These are phyloP conservation scores for Dictyostelium capitatum DNA, from an alignment of 78 protist genomes.

Conservation along the genomic window DNA sequence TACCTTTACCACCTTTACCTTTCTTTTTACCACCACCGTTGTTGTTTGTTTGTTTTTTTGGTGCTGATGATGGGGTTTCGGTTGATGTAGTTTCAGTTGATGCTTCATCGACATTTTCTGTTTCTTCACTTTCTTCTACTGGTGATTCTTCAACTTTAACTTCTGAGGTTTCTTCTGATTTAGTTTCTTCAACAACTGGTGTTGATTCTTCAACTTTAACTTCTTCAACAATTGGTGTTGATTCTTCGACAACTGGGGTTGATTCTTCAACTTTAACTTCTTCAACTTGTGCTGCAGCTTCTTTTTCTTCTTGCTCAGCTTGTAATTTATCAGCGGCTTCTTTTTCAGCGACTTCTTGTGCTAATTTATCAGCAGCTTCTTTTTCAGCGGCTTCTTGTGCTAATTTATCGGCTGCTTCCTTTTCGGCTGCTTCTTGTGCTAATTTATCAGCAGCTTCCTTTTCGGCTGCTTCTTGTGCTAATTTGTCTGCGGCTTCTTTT, in stretches of 20 bases:
- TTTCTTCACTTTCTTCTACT: slow-evolving; percentile 27
- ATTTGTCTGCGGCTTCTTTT: no score
- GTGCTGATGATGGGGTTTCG: background rate
- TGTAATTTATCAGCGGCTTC: background rate
- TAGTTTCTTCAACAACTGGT: slow-evolving; percentile 41
- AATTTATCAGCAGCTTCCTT: background rate
- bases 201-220: slow-evolving; percentile 23
- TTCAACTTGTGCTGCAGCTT: background rate
- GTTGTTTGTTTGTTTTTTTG: background rate
- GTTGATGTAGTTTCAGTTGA: background rate
- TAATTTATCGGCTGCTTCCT: no score
- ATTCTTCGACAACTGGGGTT: slow-evolving; percentile 31
- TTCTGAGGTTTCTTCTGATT: no score
- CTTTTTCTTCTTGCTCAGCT: slow-evolving; percentile 13
- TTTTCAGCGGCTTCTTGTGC: background rate
- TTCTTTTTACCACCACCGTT: background rate
- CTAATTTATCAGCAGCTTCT: no score
- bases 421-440: background rate
- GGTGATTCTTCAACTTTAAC: background rate
- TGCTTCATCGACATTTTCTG: slow-evolving; percentile 8
- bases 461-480: no score
- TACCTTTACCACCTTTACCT: slow-evolving; percentile 16
- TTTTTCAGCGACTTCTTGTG: no score
- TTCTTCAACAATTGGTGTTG: slow-evolving; percentile 48
- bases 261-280: slow-evolving; percentile 21